Conservation (phyloP, 2,329 filamentous ascomycete species). For the Laburnicola sp. region DNA sequence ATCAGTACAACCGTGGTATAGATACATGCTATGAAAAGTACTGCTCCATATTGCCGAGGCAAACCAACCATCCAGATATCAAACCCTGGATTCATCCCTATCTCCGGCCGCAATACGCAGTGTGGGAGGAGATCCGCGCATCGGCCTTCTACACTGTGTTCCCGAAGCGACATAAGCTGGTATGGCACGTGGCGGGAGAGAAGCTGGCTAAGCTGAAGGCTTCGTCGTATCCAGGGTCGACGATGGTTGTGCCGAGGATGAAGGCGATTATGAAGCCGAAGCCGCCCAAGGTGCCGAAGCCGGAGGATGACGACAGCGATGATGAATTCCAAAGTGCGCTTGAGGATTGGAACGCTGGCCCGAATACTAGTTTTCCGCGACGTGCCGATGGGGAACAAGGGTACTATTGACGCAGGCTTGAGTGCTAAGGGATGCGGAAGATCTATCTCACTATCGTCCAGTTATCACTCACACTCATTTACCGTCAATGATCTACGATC, state of each 20-base stretch:
- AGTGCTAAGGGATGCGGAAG: too few species aligned
- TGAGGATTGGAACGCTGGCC: not conserved
- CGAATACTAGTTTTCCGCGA: not conserved
- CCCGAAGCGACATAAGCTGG: conserved; percentile 30
- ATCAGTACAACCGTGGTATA: conserved; percentile 18
- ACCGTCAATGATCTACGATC: too few species aligned
- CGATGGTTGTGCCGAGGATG: conserved; percentile 24
- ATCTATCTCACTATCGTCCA: too few species aligned
- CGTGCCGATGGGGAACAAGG: not conserved
- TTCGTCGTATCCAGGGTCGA: conserved; percentile 6
- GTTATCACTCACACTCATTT: too few species aligned
- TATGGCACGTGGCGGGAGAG: conserved; percentile 47
- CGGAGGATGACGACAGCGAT: conserved; percentile 21
- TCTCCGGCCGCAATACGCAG: conserved; percentile 15
- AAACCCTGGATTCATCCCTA: conserved; percentile 14
- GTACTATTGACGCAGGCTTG: too few species aligned
- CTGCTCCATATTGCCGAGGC: conserved; percentile 16
- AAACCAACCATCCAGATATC: conserved; percentile 15
- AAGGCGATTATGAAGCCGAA: conserved; percentile 38
- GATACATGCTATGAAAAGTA: conserved; percentile 23
- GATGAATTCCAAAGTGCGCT: conserved; percentile 17
- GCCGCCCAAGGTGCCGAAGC: conserved; percentile 25
- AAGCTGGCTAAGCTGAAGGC: conserved; percentile 47
- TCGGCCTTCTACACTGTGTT: conserved; percentile 45
- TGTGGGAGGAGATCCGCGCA: conserved; percentile 53